These are phyloP conservation scores for Plasmodium berghei DNA, from an alignment of 169 alveolate genomes.

Conservation along the genomic window DNA sequence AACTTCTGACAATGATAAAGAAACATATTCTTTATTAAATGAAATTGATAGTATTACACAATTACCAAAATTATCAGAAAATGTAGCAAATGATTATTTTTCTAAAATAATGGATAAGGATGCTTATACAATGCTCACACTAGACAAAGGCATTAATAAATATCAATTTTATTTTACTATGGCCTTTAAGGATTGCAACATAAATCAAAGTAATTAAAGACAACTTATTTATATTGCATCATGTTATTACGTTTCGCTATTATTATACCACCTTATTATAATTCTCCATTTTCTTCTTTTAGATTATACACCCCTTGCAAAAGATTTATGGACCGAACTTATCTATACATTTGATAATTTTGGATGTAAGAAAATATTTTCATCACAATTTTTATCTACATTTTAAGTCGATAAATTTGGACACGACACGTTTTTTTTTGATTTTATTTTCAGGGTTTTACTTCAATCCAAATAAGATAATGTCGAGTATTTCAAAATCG, in stretches of 20 bases:
- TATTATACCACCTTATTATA: neutral
- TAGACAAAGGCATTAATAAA: neutral
- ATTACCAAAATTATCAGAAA: neutral
- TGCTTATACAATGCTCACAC: neutral
- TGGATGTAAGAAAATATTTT: slow-evolving; percentile 30
- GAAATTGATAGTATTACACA: too few species aligned
- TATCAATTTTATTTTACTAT: slow-evolving; percentile 11
- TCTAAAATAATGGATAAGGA: neutral
- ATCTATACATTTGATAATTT: slow-evolving; percentile 36
- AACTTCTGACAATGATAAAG: too few species aligned
- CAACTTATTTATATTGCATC: neutral
- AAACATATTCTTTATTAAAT: too few species aligned
- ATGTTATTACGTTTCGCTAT: neutral
- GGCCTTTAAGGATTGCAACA: slow-evolving; percentile 63
- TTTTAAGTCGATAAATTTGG: neutral
- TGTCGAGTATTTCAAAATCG: slow-evolving; percentile 1
- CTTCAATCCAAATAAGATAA: slow-evolving; percentile 12
- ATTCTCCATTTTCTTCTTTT: neutral
- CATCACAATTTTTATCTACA: neutral
- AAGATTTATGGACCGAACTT: slow-evolving; percentile 18
- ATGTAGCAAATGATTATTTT: neutral
- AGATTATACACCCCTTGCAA: slow-evolving; percentile 11
- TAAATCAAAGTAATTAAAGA: slow-evolving; percentile 30
- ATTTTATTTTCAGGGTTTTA: slow-evolving; percentile 27
- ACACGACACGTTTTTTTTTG: neutral